Conservation (phyloP, 2,329 filamentous ascomycete genomes). For the Alternaria gansuensis region DNA sequence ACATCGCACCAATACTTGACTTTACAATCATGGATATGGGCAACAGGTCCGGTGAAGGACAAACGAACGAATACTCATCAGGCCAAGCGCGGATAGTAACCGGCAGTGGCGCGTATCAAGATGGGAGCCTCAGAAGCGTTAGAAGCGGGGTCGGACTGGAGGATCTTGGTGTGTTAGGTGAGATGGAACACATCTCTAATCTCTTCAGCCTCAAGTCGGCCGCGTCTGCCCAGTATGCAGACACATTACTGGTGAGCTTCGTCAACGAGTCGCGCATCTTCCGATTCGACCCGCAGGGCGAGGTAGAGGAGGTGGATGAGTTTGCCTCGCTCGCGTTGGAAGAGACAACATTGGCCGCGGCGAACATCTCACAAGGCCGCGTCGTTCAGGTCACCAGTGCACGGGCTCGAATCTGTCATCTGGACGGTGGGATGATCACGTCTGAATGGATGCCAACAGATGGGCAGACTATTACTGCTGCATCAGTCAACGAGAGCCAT, state of each 20-base stretch:
- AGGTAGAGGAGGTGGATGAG: slow-evolving; percentile 84
- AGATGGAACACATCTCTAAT: slow-evolving; percentile 76
- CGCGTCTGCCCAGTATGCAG: slow-evolving; percentile 60
- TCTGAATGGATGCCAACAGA: slow-evolving; percentile 66
- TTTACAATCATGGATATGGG: slow-evolving; percentile 98
- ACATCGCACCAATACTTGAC: slow-evolving; percentile 91
- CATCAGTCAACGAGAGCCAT: slow-evolving; percentile 74
- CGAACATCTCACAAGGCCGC: slow-evolving; percentile 69
- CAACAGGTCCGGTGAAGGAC: slow-evolving; percentile 78
- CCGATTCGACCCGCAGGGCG: slow-evolving; percentile 74
- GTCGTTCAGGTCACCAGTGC: slow-evolving; percentile 80
- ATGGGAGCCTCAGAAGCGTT: slow-evolving; percentile 88
- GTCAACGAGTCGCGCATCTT: slow-evolving; percentile 86
- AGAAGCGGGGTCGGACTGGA: slow-evolving; percentile 93
- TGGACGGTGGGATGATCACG: slow-evolving; percentile 62
- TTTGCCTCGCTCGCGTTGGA: slow-evolving; percentile 76
- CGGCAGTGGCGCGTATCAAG: slow-evolving; percentile 87
- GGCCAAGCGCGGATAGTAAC: slow-evolving; percentile 94
- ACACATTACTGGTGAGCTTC: slow-evolving; percentile 82
- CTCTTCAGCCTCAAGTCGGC: slow-evolving; percentile 73
- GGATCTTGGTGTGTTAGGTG: slow-evolving; percentile 81
- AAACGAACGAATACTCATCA: slow-evolving; percentile 90
- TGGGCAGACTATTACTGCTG: slow-evolving; percentile 73
- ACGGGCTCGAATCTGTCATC: slow-evolving; percentile 69
- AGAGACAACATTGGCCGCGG: slow-evolving; percentile 74